Evolutionary conservation across 2,329 filamentous ascomycete genomes (phyloP).

Genomic region (Colletotrichum plurivorum): DNA sequence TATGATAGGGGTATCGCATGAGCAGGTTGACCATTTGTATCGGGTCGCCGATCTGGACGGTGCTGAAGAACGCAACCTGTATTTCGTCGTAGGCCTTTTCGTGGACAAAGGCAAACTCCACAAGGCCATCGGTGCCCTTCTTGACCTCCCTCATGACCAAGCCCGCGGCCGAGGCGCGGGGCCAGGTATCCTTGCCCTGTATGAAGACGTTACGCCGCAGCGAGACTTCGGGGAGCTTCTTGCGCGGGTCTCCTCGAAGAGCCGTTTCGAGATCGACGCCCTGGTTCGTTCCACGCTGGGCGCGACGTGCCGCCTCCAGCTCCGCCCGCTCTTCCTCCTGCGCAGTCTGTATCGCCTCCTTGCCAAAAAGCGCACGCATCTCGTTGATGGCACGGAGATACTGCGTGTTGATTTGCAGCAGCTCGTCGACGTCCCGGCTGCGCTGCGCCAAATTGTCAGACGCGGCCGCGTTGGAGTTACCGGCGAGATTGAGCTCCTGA

Average conservation of each 20-base stretch:
- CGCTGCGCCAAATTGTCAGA: conserved; percentile 25
- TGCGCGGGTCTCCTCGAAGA: conserved; percentile 68
- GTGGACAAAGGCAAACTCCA: conserved; percentile 85
- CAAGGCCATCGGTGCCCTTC: conserved; percentile 64
- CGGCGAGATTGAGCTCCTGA: conserved; percentile 60
- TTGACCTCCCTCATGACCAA: conserved; percentile 80
- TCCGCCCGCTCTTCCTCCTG: conserved; percentile 64
- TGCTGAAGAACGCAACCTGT: conserved; percentile 82
- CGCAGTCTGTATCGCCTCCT: conserved; percentile 69
- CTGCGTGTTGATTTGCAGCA: conserved; percentile 71
- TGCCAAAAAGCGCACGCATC: conserved; percentile 78
- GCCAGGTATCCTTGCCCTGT: conserved; percentile 91
- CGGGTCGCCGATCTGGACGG: conserved; percentile 87
- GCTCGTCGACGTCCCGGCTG: conserved; percentile 48
- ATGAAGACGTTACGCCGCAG: conserved; percentile 86
- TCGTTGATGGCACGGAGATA: conserved; percentile 91
- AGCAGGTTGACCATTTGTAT: conserved; percentile 85
- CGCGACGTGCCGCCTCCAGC: conserved; percentile 51
- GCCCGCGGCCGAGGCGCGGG: conserved; percentile 82
- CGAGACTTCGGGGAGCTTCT: conserved; percentile 78
- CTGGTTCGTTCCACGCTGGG: conserved; percentile 55
- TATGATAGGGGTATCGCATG: conserved; percentile 77
- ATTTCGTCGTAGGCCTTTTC: conserved; percentile 80
- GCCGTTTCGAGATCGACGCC: conserved; percentile 72
- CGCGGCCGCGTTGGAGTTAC: conserved; percentile 41